Conservation (phyloP, 345 rosid species). For the Acer saccharum region DNA sequence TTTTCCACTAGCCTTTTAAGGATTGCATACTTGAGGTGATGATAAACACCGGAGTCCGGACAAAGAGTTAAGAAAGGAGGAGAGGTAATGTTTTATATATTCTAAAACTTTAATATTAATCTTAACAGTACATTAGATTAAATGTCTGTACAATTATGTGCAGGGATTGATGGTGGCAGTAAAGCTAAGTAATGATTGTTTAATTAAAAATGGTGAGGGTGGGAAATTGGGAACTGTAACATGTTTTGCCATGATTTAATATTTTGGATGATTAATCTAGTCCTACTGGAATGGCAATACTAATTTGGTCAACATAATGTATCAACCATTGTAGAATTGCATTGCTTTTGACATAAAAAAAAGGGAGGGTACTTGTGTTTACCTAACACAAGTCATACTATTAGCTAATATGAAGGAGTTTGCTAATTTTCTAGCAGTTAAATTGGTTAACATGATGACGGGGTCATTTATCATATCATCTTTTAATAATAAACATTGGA, state of each 20-base stretch:
- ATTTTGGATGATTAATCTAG: neutral
- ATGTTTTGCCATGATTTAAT: neutral
- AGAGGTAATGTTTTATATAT: slow-evolving; percentile 51
- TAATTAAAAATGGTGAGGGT: too few relatives aligned
- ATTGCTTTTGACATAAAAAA: too few relatives aligned
- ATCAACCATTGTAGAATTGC: too few relatives aligned
- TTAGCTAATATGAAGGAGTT: neutral
- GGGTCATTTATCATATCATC: neutral
- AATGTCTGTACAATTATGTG: neutral
- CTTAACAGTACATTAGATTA: slow-evolving; percentile 8
- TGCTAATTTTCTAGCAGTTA: neutral
- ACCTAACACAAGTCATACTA: neutral
- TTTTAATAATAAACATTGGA: neutral
- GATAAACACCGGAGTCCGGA: slow-evolving; percentile 71
- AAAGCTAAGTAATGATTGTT: too few relatives aligned
- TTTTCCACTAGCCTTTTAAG: slow-evolving; percentile 90
- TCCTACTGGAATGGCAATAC: neutral
- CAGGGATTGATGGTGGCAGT: neutral
- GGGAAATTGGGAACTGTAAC: too few relatives aligned
- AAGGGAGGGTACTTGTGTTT: neutral
- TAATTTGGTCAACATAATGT: neutral
- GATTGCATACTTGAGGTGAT: slow-evolving; percentile 97
- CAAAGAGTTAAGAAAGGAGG: slow-evolving; percentile 76
- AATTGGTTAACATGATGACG: neutral
- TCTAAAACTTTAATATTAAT: slow-evolving; percentile 15